Base-by-base conservation (phyloP, 1,284 basidiomycete species). In the Fistulinella cinereoalba region DNA sequence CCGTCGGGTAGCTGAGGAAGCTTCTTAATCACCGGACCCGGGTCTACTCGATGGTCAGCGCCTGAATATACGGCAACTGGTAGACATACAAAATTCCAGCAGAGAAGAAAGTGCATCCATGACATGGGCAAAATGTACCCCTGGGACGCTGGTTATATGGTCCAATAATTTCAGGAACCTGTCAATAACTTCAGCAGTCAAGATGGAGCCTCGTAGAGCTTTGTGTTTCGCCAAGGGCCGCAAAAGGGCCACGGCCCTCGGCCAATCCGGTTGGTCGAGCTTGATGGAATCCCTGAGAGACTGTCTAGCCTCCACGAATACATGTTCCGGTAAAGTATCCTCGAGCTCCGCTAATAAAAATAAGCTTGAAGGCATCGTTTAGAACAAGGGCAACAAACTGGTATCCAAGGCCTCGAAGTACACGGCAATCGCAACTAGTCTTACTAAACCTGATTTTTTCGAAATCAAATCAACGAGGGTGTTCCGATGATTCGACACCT, bases 21-120 rank as follows among this genome's bases (percentile, higher is more conserved):
- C 36, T 25, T 52, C 24, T 53, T 49, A 9, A 53, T 28, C 4
- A 44, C 42, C n/a, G 28, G 16, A 19, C 33, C 23, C 3, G 50
- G 51, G 24, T 53, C 51, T 52, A 24, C n/a, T 4, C 13, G 42
- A 36, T 18, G 13, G 32, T 53, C 1, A 44, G 19, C 10, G 21
- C 9, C 23, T 3, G 9, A 13, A 24, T 2, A 15, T 41, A n/a
- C 6, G 10, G 19, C 11, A 8, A n/a, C 21, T 3, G 13, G 11
- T 7, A 15, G 21, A 21, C 45, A 11, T 39, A 52, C 51, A 39
- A 40, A 49, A 29, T 39, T 52, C 50, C 16, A 52, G 32, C 23
- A 52, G 51, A 10, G 42, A 52, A 9, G 38, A 49, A 31, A 52
- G 51, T 21, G 50, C 51, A 29, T 52, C 51, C 51, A 52, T 52